Evolutionary conservation across 495 filamentous ascomycete genomes (phyloP).

Genomic region (Daldinia grandis): DNA sequence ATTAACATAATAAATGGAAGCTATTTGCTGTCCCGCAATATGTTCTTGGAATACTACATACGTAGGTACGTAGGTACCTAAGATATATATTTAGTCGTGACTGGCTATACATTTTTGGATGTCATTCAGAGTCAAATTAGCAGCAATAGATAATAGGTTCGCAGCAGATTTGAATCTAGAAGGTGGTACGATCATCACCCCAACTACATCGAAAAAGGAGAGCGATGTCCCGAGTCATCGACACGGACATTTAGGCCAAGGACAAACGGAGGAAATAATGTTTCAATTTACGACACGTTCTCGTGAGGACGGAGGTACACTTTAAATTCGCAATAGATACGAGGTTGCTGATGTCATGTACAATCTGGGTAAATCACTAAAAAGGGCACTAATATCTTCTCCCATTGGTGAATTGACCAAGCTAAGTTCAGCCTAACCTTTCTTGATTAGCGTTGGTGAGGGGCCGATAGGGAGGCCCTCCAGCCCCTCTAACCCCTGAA

Average conservation of each 20-base stretch:
- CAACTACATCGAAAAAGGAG: conserved; percentile 20
- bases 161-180: background rate
- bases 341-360: conserved; percentile 30
- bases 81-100: no score
- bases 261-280: conserved; percentile 6
- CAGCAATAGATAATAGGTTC: background rate
- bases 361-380: conserved; percentile 34
- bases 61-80: no score
- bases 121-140: background rate
- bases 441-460: conserved; percentile 15
- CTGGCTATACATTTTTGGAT: background rate
- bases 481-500: conserved; percentile 32
- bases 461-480: background rate
- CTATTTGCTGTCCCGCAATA: background rate
- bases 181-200: conserved; percentile 32
- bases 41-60: background rate
- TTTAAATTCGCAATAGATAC: conserved; percentile 2
- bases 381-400: background rate
- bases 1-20: background rate
- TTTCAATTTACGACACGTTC: conserved; percentile 20
- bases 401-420: background rate
- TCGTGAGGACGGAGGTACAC: conserved; percentile 16
- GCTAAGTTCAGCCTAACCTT: conserved; percentile 7
- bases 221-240: conserved; percentile 6
- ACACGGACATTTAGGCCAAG: background rate